These are phyloP conservation scores for Cordyceps fumosorosea DNA, from an alignment of 2,329 filamentous ascomycete genomes.

Conservation along the genomic window DNA sequence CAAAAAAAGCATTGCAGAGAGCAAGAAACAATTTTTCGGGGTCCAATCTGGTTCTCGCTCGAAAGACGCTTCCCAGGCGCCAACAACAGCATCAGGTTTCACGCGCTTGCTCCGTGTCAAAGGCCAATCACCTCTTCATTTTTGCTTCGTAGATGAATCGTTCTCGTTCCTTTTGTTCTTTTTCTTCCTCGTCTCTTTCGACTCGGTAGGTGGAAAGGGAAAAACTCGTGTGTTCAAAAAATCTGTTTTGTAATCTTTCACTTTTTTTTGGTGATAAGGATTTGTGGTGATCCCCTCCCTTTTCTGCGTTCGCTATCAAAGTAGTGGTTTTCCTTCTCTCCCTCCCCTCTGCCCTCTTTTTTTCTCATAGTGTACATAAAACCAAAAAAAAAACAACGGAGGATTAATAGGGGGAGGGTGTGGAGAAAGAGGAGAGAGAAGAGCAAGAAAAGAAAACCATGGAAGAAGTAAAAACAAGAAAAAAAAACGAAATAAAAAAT, in stretches of 20 bases:
- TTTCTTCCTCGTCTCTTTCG: background rate
- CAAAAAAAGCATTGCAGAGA: background rate
- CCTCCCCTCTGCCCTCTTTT: background rate
- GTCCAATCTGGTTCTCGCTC: background rate
- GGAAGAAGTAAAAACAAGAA: background rate
- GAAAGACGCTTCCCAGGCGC: background rate
- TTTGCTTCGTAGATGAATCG: background rate
- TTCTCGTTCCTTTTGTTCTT: background rate
- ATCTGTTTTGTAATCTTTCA: background rate
- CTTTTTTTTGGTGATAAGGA: background rate
- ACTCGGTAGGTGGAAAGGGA: background rate
- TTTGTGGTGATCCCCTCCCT: background rate
- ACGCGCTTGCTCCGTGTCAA: background rate
- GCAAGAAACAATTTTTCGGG: background rate
- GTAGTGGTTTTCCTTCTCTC: background rate
- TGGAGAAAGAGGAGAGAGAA: background rate
- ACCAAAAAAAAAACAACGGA: background rate
- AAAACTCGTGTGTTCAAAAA: background rate
- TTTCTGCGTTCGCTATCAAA: background rate
- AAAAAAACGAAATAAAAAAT: background rate
- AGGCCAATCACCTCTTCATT: background rate
- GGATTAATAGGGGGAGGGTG: slow-evolving; percentile 6
- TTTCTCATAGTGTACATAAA: slow-evolving; percentile 12
- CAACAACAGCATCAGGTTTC: background rate
- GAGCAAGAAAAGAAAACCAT: slow-evolving; percentile 5